Evolutionary conservation across 176 grass and related monocot genomes (phyloP).

Genomic region (Juncus inflexus): DNA sequence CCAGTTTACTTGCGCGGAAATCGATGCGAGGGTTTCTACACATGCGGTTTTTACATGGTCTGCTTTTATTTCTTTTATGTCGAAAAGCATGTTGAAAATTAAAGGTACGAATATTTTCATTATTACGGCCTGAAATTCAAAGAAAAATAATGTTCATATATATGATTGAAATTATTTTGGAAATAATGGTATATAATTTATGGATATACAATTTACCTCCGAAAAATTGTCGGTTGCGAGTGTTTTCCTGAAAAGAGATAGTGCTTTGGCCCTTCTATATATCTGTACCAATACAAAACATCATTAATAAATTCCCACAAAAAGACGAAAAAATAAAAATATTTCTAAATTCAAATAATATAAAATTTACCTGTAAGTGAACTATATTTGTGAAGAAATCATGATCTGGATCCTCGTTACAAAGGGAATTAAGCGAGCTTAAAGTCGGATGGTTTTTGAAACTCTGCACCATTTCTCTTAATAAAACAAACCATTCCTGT

Average conservation of each 20-base stretch:
- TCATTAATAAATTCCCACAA: constrained; percentile 10
- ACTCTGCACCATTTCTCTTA: constrained; percentile 76
- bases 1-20: constrained; percentile 72
- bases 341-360: constrained; percentile 7
- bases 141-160: constrained; percentile 10
- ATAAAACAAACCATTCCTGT: constrained; percentile 88
- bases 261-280: constrained; percentile 75
- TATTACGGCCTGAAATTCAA: constrained; percentile 57
- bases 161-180: neutral
- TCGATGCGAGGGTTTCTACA: constrained; percentile 71
- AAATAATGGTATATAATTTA: neutral
- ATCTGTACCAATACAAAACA: constrained; percentile 44
- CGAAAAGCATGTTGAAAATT: constrained; percentile 84
- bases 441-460: constrained; percentile 53
- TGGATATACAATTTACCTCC: constrained; percentile 75
- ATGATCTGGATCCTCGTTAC: constrained; percentile 74
- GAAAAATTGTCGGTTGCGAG: constrained; percentile 54
- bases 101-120: constrained; percentile 90
- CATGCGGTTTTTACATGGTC: constrained; percentile 80
- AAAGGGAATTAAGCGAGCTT: constrained; percentile 67
- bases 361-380: constrained; percentile 85
- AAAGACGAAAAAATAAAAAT: constrained; percentile 9
- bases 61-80: constrained; percentile 81
- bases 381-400: constrained; percentile 93
- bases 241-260: constrained; percentile 68